Evolutionary conservation across 352 stramenopile species (phyloP), one percentile per base, ranked within the genome.

Genomic region (Pythium dissotocum): DNA sequence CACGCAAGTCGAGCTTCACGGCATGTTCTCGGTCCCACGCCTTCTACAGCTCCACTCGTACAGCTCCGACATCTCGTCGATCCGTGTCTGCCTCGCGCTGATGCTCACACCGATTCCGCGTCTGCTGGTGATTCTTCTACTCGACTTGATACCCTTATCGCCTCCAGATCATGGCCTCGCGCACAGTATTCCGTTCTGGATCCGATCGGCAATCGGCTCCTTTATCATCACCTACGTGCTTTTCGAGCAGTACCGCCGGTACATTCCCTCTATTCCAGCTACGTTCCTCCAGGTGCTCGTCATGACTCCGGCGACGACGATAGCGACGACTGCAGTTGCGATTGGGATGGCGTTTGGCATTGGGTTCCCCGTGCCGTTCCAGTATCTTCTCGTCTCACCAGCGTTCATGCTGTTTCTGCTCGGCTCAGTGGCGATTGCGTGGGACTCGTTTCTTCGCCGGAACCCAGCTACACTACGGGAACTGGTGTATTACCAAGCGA

Each of bases 371-470:
- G n/a, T 28, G 48, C 30, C 62, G 4, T 40, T 68, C 61, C 40
- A n/a, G 30, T 16, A 63, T 81, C 1, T 57, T 75, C 6, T 78
- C n/a, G 73, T 67, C 0, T 70, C 69, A 4, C 52, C 61, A 5
- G 65, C 73, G 40, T 73, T 65, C 4, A 72, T 77, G 56, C 67
- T 77, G 42, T 66, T 70, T 30, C 24, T 78, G 28, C 42, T 35
- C 13, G 18, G 32, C 2, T 4, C 0, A 1, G 48, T 61, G 14
- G 53, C 26, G 4, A 21, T 55, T 4, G 35, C 38, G 6, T 67
- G 51, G 61, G 51, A 51, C 30, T n/a, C 24, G 18, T 33, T 42
- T 26, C 36, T 67, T 21, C 30, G 32, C 49, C 49, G 61, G 24
- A 46, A 67, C 38, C 35, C 14, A 7, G 7, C 35, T 18, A 24